These are phyloP conservation scores for Telfairia occidentalis DNA, from an alignment of 331 rosid species.

Conservation along the genomic window DNA sequence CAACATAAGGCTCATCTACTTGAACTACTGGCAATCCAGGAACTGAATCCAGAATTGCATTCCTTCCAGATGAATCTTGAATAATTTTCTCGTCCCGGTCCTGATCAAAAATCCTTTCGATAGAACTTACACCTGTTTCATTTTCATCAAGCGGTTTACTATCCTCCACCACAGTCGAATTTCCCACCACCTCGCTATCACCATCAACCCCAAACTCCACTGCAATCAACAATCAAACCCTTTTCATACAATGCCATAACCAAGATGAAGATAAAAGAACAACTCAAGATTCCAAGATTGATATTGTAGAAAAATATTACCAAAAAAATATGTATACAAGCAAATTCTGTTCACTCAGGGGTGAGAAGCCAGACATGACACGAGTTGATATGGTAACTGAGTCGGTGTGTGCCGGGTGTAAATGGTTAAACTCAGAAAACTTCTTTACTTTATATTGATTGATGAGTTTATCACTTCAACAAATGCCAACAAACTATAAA, in stretches of 20 bases:
- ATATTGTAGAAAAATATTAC: neutral
- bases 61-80: constrained; percentile 42
- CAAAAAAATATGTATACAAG: neutral
- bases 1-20: constrained; percentile 61
- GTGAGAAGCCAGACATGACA: neutral
- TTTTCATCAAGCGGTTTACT: constrained; percentile 45
- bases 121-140: constrained; percentile 45
- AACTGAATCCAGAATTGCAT: constrained; percentile 29
- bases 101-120: constrained; percentile 46
- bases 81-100: constrained; percentile 37
- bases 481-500: neutral
- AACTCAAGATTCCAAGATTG: neutral
- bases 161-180: constrained; percentile 32
- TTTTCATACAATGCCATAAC: neutral
- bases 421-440: neutral
- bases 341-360: neutral
- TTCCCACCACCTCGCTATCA: constrained; percentile 36
- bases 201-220: constrained; percentile 74
- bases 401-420: neutral
- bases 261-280: neutral
- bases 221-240: constrained; percentile 30
- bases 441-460: neutral
- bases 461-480: neutral
- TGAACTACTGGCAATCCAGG: constrained; percentile 35
- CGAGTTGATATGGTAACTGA: neutral